Base-by-base conservation (phyloP, 495 filamentous ascomycete species). In the Aspergillus homomorphus region DNA sequence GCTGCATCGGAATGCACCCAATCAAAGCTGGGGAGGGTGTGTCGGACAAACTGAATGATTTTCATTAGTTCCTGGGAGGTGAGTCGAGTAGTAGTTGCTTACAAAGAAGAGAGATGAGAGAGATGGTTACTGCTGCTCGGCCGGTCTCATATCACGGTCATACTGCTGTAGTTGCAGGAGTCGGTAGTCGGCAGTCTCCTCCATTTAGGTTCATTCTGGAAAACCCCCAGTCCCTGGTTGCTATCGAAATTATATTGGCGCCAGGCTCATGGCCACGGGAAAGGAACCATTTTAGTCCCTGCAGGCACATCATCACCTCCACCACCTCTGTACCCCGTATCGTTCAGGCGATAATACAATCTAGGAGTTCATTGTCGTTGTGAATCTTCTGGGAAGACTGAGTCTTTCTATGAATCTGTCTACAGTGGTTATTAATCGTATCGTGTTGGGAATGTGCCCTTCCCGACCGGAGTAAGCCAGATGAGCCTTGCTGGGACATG, bases 1-100 rank as follows among this genome's bases (percentile, higher is more conserved):
- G 58, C 22, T 48, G 58, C 46, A 56, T 52, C 45, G 7, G 9
- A 21, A 28, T 49, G 51, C 57, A 54, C 52, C 58, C 58, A 60
- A 60, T 60, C 58, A 56, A 21, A 14, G 43, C 21, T 41, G 12
- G 42, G 23, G 23, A 23, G 26, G 45, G 44, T 28, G 44, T 28
- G 33, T 38, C 12, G 12, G 33, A 38, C 33, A 38, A 12, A 12
- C 33, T 6, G 33, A 38, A 12, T 9, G 33, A 38, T 38, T 38
- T 38, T 38, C 33, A 38, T 38, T 38, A 7, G 33, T 38, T 38
- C 7, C 7, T 38, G 33, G n/a, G n/a, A 45, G 21, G 10, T 30
- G 51, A 24, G 20, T n/a, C 22, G 33, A 22, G 26, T 12, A 51
- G 16, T 3, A n/a, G 51, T 42, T 38, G 33, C 33, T 38, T 38